These are phyloP conservation scores for Aspergillus steynii DNA, from an alignment of 495 filamentous ascomycete genomes.

Conservation along the genomic window DNA sequence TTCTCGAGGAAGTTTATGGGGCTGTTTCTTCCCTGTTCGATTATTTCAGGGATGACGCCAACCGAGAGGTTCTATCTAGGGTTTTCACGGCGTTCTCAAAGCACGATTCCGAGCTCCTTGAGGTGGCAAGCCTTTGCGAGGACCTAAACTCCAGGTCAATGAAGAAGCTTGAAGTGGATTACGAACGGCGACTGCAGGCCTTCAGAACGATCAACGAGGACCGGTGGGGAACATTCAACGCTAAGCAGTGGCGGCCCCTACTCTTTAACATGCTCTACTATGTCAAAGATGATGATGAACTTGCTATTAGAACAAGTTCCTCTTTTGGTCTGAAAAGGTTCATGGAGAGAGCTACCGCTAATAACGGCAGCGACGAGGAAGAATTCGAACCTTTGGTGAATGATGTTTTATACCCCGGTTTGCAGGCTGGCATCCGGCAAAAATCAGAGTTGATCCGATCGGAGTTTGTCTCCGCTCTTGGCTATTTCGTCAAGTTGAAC, in stretches of 20 bases:
- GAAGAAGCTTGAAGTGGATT: constrained; percentile 77
- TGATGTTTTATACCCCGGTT: constrained; percentile 66
- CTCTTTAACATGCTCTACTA: constrained; percentile 88
- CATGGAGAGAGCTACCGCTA: constrained; percentile 56
- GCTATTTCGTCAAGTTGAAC: constrained; percentile 71
- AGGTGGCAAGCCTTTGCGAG: constrained; percentile 70
- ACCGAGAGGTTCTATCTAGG: constrained; percentile 67
- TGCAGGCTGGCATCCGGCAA: constrained; percentile 73
- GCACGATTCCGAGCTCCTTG: constrained; percentile 56
- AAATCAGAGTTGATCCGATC: constrained; percentile 78
- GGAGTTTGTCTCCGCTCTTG: constrained; percentile 77
- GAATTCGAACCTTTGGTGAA: constrained; percentile 57
- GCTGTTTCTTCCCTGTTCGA: constrained; percentile 77
- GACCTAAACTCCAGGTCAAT: constrained; percentile 76
- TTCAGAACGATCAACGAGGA: constrained; percentile 70
- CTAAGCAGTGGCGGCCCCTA: constrained; percentile 88
- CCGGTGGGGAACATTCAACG: constrained; percentile 52
- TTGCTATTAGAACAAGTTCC: constrained; percentile 82
- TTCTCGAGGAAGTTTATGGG: constrained; percentile 54
- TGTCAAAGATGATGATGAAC: constrained; percentile 83
- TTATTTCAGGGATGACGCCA: constrained; percentile 78
- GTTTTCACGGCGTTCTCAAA: constrained; percentile 69
- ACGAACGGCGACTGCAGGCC: constrained; percentile 73
- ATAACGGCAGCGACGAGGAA: constrained; percentile 31
- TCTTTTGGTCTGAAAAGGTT: constrained; percentile 81